These are phyloP conservation scores for Citrus cavaleriei DNA, from an alignment of 345 rosid species.

Conservation along the genomic window DNA sequence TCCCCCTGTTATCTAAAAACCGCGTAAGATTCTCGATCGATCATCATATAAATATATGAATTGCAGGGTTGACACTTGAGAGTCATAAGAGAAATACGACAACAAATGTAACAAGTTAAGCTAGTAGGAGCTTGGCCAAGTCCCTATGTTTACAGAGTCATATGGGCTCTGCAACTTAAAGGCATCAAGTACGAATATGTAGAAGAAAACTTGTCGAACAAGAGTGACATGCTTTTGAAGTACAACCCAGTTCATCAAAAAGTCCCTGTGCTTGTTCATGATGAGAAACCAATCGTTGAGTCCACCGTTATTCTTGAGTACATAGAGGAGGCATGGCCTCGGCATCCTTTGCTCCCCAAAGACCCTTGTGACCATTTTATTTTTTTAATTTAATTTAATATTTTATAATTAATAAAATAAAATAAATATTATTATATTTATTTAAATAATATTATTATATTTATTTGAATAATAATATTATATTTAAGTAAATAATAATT, in stretches of 20 bases:
- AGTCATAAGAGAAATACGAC: too few species aligned
- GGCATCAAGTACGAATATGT: slow-evolving; percentile 17
- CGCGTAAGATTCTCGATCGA: not conserved
- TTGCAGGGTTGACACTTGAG: not conserved
- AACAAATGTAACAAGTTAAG: slow-evolving; percentile 16
- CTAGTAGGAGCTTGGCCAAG: slow-evolving; percentile 25
- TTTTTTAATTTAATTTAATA: too few species aligned
- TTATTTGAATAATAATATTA: too few species aligned
- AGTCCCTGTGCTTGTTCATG: slow-evolving; percentile 6
- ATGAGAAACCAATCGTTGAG: not conserved
- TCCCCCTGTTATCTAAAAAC: not conserved
- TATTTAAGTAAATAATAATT: too few species aligned
- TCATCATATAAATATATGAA: not conserved
- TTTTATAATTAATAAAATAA: too few species aligned
- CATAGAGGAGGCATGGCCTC: slow-evolving; percentile 9
- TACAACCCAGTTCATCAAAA: slow-evolving; percentile 20
- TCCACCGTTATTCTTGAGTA: slow-evolving; percentile 2
- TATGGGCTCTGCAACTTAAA: slow-evolving; percentile 20
- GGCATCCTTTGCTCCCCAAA: not conserved
- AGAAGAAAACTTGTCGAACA: slow-evolving; percentile 11
- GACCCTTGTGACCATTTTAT: not conserved
- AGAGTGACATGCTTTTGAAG: slow-evolving; percentile 12
- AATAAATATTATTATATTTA: too few species aligned
- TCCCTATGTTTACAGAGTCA: slow-evolving; percentile 15
- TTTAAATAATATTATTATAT: too few species aligned